A percentile compares a stretch with the other conserved stretches of the same genome.
Evolutionary conservation across 2,329 filamentous ascomycete species (phyloP).

Genomic region (Calonectria hongkongensis): DNA sequence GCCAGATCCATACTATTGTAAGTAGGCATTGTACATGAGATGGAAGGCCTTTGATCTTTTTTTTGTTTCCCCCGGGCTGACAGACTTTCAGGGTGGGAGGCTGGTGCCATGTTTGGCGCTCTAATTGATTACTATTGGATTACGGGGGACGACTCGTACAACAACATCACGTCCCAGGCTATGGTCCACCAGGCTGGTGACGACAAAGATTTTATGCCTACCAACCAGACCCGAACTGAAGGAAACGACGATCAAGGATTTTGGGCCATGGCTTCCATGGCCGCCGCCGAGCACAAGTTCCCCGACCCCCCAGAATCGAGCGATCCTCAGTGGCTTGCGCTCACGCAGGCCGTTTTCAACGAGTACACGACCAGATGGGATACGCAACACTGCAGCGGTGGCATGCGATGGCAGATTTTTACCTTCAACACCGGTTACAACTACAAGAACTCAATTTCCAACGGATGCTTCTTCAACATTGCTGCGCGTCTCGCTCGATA

Average conservation of each 20-base stretch:
- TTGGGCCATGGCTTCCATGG: slow-evolving; percentile 89
- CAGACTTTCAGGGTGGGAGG: slow-evolving; percentile 76
- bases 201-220: slow-evolving; percentile 79
- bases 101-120: slow-evolving; percentile 81
- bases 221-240: slow-evolving; percentile 76
- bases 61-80: slow-evolving; percentile 45
- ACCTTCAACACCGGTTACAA: slow-evolving; percentile 82
- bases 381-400: slow-evolving; percentile 77
- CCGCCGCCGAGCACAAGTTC: slow-evolving; percentile 85
- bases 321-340: slow-evolving; percentile 83
- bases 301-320: slow-evolving; percentile 76
- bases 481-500: slow-evolving; percentile 84
- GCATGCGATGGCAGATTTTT: slow-evolving; percentile 91
- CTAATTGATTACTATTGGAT: slow-evolving; percentile 83
- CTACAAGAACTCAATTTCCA: slow-evolving; percentile 82
- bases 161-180: slow-evolving; percentile 74
- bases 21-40: slow-evolving; percentile 60
- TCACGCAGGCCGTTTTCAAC: slow-evolving; percentile 88
- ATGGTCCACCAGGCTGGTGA: slow-evolving; percentile 76
- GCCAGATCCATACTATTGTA: slow-evolving; percentile 79
- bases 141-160: slow-evolving; percentile 80
- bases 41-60: slow-evolving; percentile 46
- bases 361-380: slow-evolving; percentile 85
- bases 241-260: slow-evolving; percentile 89
- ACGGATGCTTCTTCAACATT: slow-evolving; percentile 82